phyloP scores from a whole-genome alignment of 345 rosid genomes.

The Arabis alpina region DNA sequence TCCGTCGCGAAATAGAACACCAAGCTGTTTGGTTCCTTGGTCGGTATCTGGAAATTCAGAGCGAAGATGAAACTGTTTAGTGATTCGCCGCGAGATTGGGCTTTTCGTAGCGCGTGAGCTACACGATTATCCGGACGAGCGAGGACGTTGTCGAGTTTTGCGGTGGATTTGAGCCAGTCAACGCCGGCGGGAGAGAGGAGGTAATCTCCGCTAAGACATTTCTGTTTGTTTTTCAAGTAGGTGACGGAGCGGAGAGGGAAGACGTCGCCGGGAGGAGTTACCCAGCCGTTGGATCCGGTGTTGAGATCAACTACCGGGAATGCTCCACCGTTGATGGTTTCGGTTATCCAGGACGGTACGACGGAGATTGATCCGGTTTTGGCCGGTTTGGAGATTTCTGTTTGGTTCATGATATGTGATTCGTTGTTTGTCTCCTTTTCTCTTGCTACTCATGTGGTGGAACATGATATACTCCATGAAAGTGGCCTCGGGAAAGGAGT shows the following conservation, averaged over 20 bases:
- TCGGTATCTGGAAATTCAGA: slow-evolving; percentile 69
- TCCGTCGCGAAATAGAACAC: slow-evolving; percentile 70
- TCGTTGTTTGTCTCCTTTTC: too few species aligned
- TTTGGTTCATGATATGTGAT: slow-evolving; percentile 7
- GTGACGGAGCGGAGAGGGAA: too few species aligned
- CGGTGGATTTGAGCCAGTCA: slow-evolving; percentile 74
- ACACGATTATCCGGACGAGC: slow-evolving; percentile 78
- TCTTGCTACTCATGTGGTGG: too few species aligned
- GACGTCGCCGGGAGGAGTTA: neutral
- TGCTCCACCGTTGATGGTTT: too few species aligned
- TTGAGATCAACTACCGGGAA: neutral
- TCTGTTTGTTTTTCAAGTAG: too few species aligned
- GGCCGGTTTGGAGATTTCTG: slow-evolving; percentile 2
- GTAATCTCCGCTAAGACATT: too few species aligned
- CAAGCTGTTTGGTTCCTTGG: slow-evolving; percentile 66
- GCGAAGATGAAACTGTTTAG: slow-evolving; percentile 69
- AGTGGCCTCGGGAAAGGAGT: too few species aligned
- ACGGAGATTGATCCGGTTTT: slow-evolving; percentile 11
- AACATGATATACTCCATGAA: too few species aligned
- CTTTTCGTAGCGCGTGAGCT: slow-evolving; percentile 50
- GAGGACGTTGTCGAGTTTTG: slow-evolving; percentile 71
- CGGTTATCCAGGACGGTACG: too few species aligned
- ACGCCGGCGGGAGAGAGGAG: too few species aligned
- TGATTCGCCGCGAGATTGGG: slow-evolving; percentile 63
- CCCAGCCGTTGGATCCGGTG: neutral